Conservation (phyloP, 192 early-diverging fungal species). For the Helicostylum pulchrum region DNA sequence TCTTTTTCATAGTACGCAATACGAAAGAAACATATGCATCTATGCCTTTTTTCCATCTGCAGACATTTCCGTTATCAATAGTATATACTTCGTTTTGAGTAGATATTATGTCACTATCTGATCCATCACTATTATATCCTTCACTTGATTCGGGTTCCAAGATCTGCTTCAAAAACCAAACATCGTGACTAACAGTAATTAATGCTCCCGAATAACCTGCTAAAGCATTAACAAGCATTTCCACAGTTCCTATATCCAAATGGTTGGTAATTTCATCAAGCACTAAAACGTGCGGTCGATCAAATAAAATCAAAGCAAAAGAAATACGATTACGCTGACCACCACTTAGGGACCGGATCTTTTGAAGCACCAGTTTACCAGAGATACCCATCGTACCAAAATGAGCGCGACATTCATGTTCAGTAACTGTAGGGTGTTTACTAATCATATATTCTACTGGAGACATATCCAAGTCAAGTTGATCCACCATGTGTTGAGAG, state of each 20-base stretch:
- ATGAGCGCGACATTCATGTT: conserved; percentile 64
- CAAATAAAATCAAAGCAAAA: conserved; percentile 63
- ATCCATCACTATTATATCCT: conserved; percentile 16
- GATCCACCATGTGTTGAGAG: conserved; percentile 79
- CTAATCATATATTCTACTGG: conserved; percentile 50
- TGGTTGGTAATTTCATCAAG: conserved; percentile 88
- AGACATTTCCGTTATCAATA: conserved; percentile 25
- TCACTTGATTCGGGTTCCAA: conserved; percentile 54
- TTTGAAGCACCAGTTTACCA: conserved; percentile 56
- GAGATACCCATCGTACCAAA: conserved; percentile 79
- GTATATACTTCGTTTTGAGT: conserved; percentile 23
- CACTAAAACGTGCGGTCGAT: conserved; percentile 64
- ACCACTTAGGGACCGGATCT: conserved; percentile 68
- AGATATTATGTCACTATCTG: background rate
- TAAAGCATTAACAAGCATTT: conserved; percentile 68
- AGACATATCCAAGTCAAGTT: conserved; percentile 52
- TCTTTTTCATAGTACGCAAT: conserved; percentile 1
- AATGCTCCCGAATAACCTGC: conserved; percentile 71
- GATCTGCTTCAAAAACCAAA: conserved; percentile 59
- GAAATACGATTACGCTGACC: conserved; percentile 82
- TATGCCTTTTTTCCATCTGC: conserved; percentile 26
- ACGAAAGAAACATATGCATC: conserved; percentile 28
- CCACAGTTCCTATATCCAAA: conserved; percentile 83
- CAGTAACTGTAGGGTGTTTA: conserved; percentile 40
- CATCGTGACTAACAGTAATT: conserved; percentile 87